Conservation (phyloP, 192 early-diverging fungal species). For the Phlyctochytrium bullatum region DNA sequence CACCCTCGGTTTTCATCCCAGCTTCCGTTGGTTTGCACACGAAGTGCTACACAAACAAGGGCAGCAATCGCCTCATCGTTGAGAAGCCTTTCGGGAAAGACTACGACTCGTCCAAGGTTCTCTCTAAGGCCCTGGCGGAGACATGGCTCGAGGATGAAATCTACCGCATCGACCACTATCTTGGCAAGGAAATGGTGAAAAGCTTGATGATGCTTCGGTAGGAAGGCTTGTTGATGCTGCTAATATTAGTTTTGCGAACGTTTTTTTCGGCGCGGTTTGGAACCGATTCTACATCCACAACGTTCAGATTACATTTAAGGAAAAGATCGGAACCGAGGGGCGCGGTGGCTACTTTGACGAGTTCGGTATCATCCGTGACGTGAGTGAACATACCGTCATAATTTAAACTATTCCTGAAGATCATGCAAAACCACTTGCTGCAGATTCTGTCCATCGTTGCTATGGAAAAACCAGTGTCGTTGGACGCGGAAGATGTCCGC, state of each 20-base stretch:
- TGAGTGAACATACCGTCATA: slow-evolving; percentile 43
- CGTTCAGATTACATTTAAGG: slow-evolving; percentile 98
- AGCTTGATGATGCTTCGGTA: slow-evolving; percentile 85
- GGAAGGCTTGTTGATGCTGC: slow-evolving; percentile 8
- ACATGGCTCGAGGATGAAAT: slow-evolving; percentile 91
- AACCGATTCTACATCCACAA: slow-evolving; percentile 84
- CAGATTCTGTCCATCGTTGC: slow-evolving; percentile 93
- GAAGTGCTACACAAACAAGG: slow-evolving; percentile 61
- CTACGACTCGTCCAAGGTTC: slow-evolving; percentile 72
- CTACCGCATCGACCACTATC: slow-evolving; percentile 98
- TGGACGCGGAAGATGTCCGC: slow-evolving; percentile 89
- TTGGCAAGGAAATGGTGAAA: slow-evolving; percentile 99
- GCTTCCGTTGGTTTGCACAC: slow-evolving; percentile 73
- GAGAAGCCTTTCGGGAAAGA: slow-evolving; percentile 99
- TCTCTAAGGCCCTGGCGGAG: slow-evolving; percentile 67
- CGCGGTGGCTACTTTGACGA: slow-evolving; percentile 99
- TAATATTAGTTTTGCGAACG: slow-evolving; percentile 74
- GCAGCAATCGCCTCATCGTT: slow-evolving; percentile 83
- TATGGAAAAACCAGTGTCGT: slow-evolving; percentile 88
- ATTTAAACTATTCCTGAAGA: slow-evolving; percentile 10
- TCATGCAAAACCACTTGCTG: slow-evolving; percentile 73
- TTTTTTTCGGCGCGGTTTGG: slow-evolving; percentile 93
- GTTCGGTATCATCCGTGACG: slow-evolving; percentile 98
- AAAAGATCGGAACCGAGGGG: slow-evolving; percentile 94
- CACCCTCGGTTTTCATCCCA: slow-evolving; percentile 90